These are phyloP conservation scores for Globisporangium radiosum DNA, from an alignment of 352 stramenopile species.

Conservation along the genomic window DNA sequence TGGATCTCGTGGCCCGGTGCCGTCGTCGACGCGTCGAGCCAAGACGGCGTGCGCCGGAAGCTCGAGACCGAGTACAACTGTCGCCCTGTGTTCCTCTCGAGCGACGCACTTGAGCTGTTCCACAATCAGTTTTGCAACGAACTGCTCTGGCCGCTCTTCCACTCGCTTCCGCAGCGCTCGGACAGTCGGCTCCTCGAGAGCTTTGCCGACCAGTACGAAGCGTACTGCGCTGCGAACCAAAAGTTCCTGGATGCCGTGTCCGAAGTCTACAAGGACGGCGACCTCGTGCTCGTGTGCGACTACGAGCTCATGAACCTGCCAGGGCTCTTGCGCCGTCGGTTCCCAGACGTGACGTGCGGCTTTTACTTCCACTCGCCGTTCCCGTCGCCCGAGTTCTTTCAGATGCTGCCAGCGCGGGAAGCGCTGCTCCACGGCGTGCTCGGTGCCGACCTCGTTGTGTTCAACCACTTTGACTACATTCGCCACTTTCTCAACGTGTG, in stretches of 20 bases:
- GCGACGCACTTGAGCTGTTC: constrained; percentile 76
- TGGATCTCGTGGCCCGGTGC: constrained; percentile 89
- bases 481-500: constrained; percentile 83
- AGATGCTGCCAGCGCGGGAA: constrained; percentile 80
- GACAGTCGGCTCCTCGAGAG: constrained; percentile 70
- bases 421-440: constrained; percentile 75
- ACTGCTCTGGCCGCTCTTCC: constrained; percentile 88
- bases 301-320: constrained; percentile 88
- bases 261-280: constrained; percentile 80
- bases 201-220: constrained; percentile 84
- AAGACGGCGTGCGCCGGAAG: constrained; percentile 60
- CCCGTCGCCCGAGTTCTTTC: constrained; percentile 88
- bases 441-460: constrained; percentile 80
- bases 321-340: constrained; percentile 61
- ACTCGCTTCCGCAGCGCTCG: constrained; percentile 79
- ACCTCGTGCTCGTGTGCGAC: constrained; percentile 85
- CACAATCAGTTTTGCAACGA: constrained; percentile 89
- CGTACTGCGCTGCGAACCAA: constrained; percentile 84
- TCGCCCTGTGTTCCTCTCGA: constrained; percentile 77
- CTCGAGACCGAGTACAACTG: constrained; percentile 82
- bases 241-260: constrained; percentile 78
- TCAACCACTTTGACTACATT: constrained; percentile 89
- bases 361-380: constrained; percentile 91
- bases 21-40: constrained; percentile 73
- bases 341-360: constrained; percentile 71